phyloP scores from a whole-genome alignment of 495 filamentous ascomycete genomes.

The Penicillium herquei region DNA sequence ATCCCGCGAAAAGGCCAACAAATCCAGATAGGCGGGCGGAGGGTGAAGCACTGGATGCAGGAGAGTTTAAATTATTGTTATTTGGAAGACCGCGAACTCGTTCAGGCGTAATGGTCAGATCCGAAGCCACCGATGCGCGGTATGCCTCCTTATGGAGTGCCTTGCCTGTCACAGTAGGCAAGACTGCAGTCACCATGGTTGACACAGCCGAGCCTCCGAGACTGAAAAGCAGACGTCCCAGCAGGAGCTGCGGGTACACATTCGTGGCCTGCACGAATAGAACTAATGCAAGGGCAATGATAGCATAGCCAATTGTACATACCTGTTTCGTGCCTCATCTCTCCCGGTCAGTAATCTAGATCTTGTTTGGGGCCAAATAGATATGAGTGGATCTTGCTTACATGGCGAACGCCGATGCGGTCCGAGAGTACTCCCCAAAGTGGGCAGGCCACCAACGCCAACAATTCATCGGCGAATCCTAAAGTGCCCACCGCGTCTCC shows the following conservation, averaged over 20 bases:
- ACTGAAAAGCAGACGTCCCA: constrained; percentile 85
- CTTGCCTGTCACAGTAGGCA: constrained; percentile 76
- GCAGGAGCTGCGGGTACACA: constrained; percentile 84
- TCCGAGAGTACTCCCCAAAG: constrained; percentile 91
- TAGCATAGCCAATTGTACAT: constrained; percentile 71
- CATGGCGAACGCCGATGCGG: constrained; percentile 74
- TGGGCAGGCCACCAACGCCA: constrained; percentile 87
- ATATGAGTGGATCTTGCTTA: constrained; percentile 26
- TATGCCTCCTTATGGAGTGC: constrained; percentile 14
- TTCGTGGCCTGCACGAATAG: constrained; percentile 81
- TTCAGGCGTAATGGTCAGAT: constrained; percentile 62
- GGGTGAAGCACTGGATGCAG: constrained; percentile 23
- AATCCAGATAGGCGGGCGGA: constrained; percentile 75
- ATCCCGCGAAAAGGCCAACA: constrained; percentile 89
- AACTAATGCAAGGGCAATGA: constrained; percentile 74
- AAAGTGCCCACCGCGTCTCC: constrained; percentile 91
- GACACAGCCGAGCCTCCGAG: constrained; percentile 86
- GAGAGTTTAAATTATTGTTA: constrained; percentile 7
- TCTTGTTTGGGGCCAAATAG: not conserved
- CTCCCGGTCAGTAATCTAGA: constrained; percentile 1
- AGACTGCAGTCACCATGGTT: constrained; percentile 96
- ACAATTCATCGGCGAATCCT: constrained; percentile 92
- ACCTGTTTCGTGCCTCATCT: constrained; percentile 44
- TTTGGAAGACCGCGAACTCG: constrained; percentile 27
- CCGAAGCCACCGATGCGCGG: constrained; percentile 56